Evolutionary conservation across 805 yeast species (phyloP).

Genomic region (Saccharomycopsis sp.): DNA sequence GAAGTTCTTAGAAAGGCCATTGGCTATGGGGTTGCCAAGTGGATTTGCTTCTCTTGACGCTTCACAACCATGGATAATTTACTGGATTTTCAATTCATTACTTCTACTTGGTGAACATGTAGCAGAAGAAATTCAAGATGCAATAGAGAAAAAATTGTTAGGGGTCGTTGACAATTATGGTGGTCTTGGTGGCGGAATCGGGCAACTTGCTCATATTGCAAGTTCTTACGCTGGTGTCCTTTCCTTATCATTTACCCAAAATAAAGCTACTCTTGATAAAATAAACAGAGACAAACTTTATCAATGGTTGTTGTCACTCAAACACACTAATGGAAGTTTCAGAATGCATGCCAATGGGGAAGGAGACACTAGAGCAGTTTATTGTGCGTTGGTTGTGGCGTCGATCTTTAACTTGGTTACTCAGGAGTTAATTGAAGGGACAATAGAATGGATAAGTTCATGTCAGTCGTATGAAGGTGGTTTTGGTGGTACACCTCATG

Average conservation of each 20-base stretch:
- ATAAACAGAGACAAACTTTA: constrained; percentile 45
- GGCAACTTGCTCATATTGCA: constrained; percentile 80
- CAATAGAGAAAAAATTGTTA: constrained; percentile 28
- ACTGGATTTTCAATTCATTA: constrained; percentile 68
- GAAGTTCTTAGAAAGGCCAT: constrained; percentile 28
- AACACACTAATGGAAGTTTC: constrained; percentile 69
- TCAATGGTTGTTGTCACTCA: constrained; percentile 58
- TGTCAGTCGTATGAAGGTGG: constrained; percentile 97
- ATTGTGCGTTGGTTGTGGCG: constrained; percentile 76
- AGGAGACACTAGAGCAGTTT: constrained; percentile 75
- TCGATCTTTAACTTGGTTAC: constrained; percentile 57
- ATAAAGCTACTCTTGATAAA: constrained; percentile 28
- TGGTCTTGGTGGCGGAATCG: constrained; percentile 82
- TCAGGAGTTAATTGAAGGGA: constrained; percentile 46
- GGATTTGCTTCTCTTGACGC: constrained; percentile 63
- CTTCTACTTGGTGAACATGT: constrained; percentile 32
- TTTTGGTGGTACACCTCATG: constrained; percentile 73
- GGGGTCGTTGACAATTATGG: constrained; percentile 36
- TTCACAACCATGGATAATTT: constrained; percentile 85
- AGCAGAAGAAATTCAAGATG: constrained; percentile 25
- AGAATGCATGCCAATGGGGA: constrained; percentile 75
- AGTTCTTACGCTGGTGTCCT: constrained; percentile 73
- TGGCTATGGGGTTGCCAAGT: constrained; percentile 41
- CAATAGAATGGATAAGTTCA: constrained; percentile 49
- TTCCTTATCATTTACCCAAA: constrained; percentile 48